Evolutionary conservation across 2,329 filamentous ascomycete species (phyloP).

Genomic region (Tetracladium maxilliforme): DNA sequence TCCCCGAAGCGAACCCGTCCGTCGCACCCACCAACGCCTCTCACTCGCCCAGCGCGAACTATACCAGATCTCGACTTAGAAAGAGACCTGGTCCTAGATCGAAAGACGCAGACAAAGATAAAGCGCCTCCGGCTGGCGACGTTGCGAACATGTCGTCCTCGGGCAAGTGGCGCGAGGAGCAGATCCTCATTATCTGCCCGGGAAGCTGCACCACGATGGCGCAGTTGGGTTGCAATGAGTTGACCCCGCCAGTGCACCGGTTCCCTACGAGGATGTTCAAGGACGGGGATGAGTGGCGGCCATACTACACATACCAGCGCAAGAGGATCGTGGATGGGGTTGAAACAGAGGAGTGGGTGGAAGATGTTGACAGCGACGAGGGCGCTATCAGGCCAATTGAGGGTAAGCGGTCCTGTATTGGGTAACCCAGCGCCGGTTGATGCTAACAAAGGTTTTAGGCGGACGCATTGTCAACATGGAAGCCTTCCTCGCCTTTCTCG

Average conservation of each 20-base stretch:
- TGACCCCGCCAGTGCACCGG: slow-evolving; percentile 78
- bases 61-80: too few relatives aligned
- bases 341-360: slow-evolving; percentile 52
- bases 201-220: slow-evolving; percentile 16
- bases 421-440: slow-evolving; percentile 1
- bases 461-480: slow-evolving; percentile 83
- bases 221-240: slow-evolving; percentile 17
- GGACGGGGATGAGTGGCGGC: slow-evolving; percentile 67
- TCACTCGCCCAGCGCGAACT: too few relatives aligned
- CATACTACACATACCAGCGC: slow-evolving; percentile 61
- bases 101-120: too few relatives aligned
- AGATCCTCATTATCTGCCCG: slow-evolving; percentile 25
- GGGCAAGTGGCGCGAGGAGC: too few relatives aligned
- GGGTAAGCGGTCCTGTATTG: slow-evolving; percentile 20
- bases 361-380: slow-evolving; percentile 76
- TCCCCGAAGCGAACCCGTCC: too few relatives aligned
- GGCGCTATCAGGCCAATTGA: slow-evolving; percentile 80
- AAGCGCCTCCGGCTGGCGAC: too few relatives aligned
- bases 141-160: too few relatives aligned
- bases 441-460: slow-evolving; percentile 20
- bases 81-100: too few relatives aligned
- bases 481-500: slow-evolving; percentile 84
- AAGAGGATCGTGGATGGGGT: slow-evolving; percentile 24
- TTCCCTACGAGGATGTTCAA: slow-evolving; percentile 92
- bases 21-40: too few relatives aligned